Base-by-base conservation (phyloP, 2,329 filamentous ascomycete genomes). In the Fusarium buxicola region DNA sequence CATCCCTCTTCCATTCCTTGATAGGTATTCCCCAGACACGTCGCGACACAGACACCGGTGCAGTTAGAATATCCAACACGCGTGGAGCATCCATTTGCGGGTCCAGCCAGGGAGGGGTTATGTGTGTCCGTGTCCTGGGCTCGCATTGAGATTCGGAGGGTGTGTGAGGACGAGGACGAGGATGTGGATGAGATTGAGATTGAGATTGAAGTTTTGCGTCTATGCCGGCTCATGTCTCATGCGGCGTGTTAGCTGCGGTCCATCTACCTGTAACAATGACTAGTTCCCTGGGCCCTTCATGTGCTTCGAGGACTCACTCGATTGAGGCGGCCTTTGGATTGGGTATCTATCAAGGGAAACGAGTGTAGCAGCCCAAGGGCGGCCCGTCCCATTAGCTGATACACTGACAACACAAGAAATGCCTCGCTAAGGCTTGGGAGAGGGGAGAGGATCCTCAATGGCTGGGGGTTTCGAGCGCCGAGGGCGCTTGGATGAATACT, bases 301-400 rank as follows among this genome's bases (percentile, higher is more conserved):
- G 24, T 36, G 40, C 25, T 28, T 40, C 24, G 25, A 35, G 41
- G 43, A 25, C 40, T 44, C 21, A 28, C 46, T 41, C 25, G 51
- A 44, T 45, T 49, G 21, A 47, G 39, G 30, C 4, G 10, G 41
- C 30, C 16, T 59, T 40, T 52, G 36, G 39, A 46, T 63, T 57
- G 55, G 62, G 52, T 51, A 58, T 45, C 52, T 51, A 52, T 55
- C 36, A 27, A 45, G 36, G 34, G 13, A 56, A n/a, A 51, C 47
- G 41, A 57, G 43, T 52, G 58, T 66, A 40, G 43, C 55, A 53
- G 53, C 60, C 52, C 56, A 63, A 68, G 27, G 51, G 25, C 34
- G 49, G 60, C 27, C 43, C 55, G 40, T 53, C 46, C 46, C 43
- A 48, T 32, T 50, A 45, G 40, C 50, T 45, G 43, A 53, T 49